Evolutionary conservation across 2,329 filamentous ascomycete species (phyloP).

Genomic region (Xylariales sp.): DNA sequence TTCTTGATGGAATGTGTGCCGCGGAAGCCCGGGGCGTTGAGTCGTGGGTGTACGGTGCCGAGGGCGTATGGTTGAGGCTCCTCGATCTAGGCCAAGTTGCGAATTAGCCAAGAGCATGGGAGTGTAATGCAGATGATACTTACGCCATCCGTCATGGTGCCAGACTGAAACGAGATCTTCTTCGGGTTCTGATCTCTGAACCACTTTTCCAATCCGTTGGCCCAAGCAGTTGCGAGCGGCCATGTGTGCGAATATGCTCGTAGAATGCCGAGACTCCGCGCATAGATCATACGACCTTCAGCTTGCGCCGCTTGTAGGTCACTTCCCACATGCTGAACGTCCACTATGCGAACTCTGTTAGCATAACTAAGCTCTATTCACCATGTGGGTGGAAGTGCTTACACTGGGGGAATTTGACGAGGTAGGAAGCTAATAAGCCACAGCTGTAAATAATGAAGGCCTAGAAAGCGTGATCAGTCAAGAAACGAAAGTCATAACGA

Average conservation of each 20-base stretch:
- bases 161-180: slow-evolving; percentile 54
- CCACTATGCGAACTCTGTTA: slow-evolving; percentile 41
- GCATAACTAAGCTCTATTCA: not conserved
- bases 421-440: slow-evolving; percentile 63
- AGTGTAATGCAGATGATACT: slow-evolving; percentile 33
- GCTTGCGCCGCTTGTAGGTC: slow-evolving; percentile 56
- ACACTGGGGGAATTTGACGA: slow-evolving; percentile 64
- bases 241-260: slow-evolving; percentile 62
- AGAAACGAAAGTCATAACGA: not conserved
- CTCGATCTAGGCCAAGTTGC: slow-evolving; percentile 36
- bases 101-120: slow-evolving; percentile 5
- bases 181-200: slow-evolving; percentile 57
- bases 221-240: slow-evolving; percentile 65
- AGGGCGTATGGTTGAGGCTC: slow-evolving; percentile 47
- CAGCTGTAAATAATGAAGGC: slow-evolving; percentile 67
- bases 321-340: slow-evolving; percentile 42
- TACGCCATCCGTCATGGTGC: slow-evolving; percentile 64
- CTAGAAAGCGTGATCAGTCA: slow-evolving; percentile 43
- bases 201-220: slow-evolving; percentile 62
- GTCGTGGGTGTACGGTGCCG: slow-evolving; percentile 43
- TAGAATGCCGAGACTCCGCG: slow-evolving; percentile 58
- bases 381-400: slow-evolving; percentile 40
- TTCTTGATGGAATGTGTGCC: slow-evolving; percentile 38
- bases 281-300: slow-evolving; percentile 60
- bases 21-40: slow-evolving; percentile 38